A percentile compares a stretch with the other conserved stretches of the same genome.
Conservation (phyloP, 192 early-diverging fungal species). For the Paraglomus occultum region DNA sequence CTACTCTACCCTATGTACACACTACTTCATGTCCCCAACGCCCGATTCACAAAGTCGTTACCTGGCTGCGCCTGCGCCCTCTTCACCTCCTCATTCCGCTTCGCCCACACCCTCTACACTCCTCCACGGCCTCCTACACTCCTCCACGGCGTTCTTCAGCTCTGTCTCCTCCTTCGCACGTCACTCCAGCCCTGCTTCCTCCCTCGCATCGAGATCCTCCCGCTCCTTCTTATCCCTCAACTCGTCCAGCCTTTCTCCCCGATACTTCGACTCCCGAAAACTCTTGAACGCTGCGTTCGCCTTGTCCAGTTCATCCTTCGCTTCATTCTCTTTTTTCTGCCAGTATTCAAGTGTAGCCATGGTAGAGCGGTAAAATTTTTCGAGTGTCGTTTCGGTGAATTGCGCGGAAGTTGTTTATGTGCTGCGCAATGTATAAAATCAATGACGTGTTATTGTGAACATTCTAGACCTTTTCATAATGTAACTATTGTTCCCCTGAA, state of each 20-base stretch:
- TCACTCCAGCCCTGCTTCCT: too few species aligned
- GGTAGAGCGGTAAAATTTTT: background rate
- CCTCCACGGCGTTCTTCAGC: too few species aligned
- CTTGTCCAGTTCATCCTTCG: background rate
- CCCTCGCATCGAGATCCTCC: too few species aligned
- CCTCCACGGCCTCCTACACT: too few species aligned
- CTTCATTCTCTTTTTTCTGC: background rate
- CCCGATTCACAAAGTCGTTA: too few species aligned
- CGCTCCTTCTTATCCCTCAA: background rate
- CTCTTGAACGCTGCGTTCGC: background rate
- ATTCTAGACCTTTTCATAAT: background rate
- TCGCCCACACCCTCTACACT: too few species aligned
- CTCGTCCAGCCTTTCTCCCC: background rate
- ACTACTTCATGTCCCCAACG: too few species aligned
- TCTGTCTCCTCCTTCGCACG: too few species aligned
- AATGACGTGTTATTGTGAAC: background rate
- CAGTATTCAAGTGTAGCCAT: background rate
- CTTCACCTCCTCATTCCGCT: too few species aligned
- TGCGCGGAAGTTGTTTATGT: background rate
- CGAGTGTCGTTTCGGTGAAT: background rate
- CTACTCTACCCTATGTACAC: too few species aligned
- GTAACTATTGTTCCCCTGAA: constrained; percentile 15
- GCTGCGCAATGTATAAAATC: constrained; percentile 6
- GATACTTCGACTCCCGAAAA: background rate
- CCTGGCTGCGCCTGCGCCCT: too few species aligned